These are phyloP conservation scores for Mortierella sp. DNA, from an alignment of 371 early-diverging fungal genomes.

Conservation along the genomic window DNA sequence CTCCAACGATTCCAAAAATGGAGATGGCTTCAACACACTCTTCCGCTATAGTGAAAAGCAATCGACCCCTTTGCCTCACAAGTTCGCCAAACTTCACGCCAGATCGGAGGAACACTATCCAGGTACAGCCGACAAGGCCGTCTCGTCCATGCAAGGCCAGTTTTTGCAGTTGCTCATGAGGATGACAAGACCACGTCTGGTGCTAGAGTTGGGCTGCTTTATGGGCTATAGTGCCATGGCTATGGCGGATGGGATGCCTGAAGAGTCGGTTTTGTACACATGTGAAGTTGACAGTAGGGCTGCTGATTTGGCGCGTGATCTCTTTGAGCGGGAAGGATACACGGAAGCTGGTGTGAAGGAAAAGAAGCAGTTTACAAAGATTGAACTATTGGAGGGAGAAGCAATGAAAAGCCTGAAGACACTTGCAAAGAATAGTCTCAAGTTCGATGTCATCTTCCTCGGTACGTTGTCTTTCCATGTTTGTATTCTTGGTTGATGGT, in stretches of 20 bases:
- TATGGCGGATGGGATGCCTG: conserved; percentile 66
- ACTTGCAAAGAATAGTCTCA: conserved; percentile 27
- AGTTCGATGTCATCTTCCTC: conserved; percentile 67
- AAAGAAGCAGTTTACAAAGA: conserved; percentile 14
- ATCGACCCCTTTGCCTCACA: conserved; percentile 29
- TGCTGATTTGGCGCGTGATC: conserved; percentile 55
- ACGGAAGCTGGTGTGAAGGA: conserved; percentile 2
- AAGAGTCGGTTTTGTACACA: conserved; percentile 48
- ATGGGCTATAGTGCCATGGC: conserved; percentile 70
- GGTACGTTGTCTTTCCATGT: conserved; percentile 44
- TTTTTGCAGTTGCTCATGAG: conserved; percentile 56
- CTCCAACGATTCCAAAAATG: no score
- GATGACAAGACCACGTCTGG: conserved; percentile 50
- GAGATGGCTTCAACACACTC: not conserved
- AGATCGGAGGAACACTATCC: conserved; percentile 25
- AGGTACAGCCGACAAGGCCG: conserved; percentile 57
- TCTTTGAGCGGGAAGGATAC: conserved; percentile 45
- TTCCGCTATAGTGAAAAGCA: conserved; percentile 18
- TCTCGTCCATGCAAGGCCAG: conserved; percentile 59
- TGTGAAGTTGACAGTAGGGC: conserved; percentile 61
- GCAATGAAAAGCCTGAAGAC: conserved; percentile 41
- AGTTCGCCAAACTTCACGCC: conserved; percentile 17
- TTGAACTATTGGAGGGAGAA: conserved; percentile 40
- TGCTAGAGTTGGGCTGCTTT: conserved; percentile 73
- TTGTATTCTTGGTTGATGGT: not conserved